Base-by-base conservation (phyloP, 2,329 filamentous ascomycete species). In the Colletotrichum ledebouriae region DNA sequence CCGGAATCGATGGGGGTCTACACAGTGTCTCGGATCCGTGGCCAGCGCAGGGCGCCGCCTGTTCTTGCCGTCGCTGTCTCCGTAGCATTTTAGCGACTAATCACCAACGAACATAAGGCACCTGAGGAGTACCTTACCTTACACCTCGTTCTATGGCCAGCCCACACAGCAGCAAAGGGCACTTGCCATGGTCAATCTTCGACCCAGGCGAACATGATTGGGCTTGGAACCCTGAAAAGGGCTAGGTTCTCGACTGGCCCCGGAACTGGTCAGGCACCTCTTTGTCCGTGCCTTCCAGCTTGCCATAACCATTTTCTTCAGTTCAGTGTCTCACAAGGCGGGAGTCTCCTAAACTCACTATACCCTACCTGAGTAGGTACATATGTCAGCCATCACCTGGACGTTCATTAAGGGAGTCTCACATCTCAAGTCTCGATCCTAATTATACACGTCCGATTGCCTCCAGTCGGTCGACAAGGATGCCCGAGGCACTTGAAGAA, bases 11-110 rank as follows among this genome's bases (percentile, higher is more conserved):
- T 17, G 17, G 17, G 17, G 17, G 17, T 17, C 17, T 17, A 17
- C 65, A 61, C 65, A 68, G 65, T 68, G 65, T 68, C 65, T 68
- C 65, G 65, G 65, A 68, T 68, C 65, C 65, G 65, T 68, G 65
- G 61, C 55, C 65, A 59, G 61, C 61, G 52, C 65, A 63, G 63
- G 58, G 33, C 59, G 63, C 42, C 63, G 59, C 42, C 58, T 63
- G 63, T 56, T 33, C 58, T 50, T 60, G 47, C 60, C 47, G 60
- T 68, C 47, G 33, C 61, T 39, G 55, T 49, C 47, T 61, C 46
- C 46, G 47, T 39, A 29, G 29, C 7, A 6, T 29, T 29, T 29
- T 29, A 29, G 29, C 29, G 29, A 29, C 29, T 29, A 2, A 29
- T 6, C 29, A 29, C 29, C 29, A 29, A 39, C 11, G 12, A 15